A percentile compares a stretch with the other conserved stretches of the same genome.
Evolutionary conservation across 169 alveolate genomes (phyloP).

Genomic region (Theileria parva): DNA sequence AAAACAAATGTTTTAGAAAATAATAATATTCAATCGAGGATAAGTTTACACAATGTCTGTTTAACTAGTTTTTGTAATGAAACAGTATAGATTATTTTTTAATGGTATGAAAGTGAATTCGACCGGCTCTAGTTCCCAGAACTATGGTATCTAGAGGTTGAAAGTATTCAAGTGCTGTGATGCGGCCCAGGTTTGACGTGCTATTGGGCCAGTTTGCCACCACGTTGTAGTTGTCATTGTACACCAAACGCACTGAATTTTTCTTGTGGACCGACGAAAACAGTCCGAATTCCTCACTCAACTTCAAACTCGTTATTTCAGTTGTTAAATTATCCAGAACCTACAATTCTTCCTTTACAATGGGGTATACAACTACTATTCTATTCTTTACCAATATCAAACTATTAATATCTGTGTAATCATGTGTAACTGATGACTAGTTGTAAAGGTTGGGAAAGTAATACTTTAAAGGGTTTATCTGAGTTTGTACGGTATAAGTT

Average conservation of each 20-base stretch:
- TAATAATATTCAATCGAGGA: not conserved
- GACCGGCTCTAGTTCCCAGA: slow-evolving; percentile 45
- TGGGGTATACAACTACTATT: not conserved
- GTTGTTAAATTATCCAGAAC: slow-evolving; percentile 60
- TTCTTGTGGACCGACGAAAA: slow-evolving; percentile 64
- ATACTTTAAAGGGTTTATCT: slow-evolving; percentile 9
- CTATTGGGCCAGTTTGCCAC: slow-evolving; percentile 64
- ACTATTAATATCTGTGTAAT: not conserved
- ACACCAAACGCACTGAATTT: slow-evolving; percentile 54
- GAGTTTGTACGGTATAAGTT: slow-evolving; percentile 21
- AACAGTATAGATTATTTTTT: not conserved
- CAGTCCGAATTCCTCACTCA: slow-evolving; percentile 37
- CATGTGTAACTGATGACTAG: not conserved
- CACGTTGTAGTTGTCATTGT: slow-evolving; percentile 42
- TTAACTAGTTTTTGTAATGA: not conserved
- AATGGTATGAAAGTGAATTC: slow-evolving; percentile 46
- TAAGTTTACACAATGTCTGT: too few species aligned
- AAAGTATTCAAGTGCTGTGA: slow-evolving; percentile 34
- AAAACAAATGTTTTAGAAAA: not conserved
- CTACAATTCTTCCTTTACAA: slow-evolving; percentile 22
- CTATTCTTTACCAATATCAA: not conserved
- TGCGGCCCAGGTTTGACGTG: slow-evolving; percentile 48
- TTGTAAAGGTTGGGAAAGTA: not conserved
- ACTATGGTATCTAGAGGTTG: slow-evolving; percentile 35
- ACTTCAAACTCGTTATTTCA: slow-evolving; percentile 37